Evolutionary conservation across 352 stramenopile genomes (phyloP), one percentile per base, ranked within the genome.

Genomic region (Halophytophthora batemanensis): DNA sequence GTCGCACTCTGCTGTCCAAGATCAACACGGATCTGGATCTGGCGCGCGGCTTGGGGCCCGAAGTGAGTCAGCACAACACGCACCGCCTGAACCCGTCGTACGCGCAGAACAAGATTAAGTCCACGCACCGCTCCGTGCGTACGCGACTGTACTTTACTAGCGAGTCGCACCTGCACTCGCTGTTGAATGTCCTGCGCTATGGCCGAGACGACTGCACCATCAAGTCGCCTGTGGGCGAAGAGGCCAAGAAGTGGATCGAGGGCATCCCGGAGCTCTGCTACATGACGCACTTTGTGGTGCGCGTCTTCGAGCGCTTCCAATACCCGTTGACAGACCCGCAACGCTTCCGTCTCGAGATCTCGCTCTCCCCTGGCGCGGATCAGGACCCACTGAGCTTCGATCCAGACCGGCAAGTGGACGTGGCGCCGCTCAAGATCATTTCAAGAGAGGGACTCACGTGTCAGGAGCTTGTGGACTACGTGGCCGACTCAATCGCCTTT

Each of bases 131-230:
- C 29, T 90, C 93, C 6, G 97, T 99, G 48, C 95, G 97, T 53
- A 99, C 97, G 23, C 88, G 97, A 1, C 77, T 99, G 15, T 99
- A 99, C 64, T 99, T 99, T 64, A 99, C 97, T 15, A 99, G 93
- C 23, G 98, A 99, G 73, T 95, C 85, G 34, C 98, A 99, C 64
- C 67, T 99, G 47, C 97, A 99, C 69, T 92, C 95, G 4, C 66
- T 99, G 23, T 65, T 99, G 25, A 99, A 99, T 64, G 93, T 99
- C 14, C 66, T 99, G n/a, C 78, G 96, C 7, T 96, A 92, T 53
- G 80, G 74, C 7, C 75, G 82, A 7, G 71, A 79, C 6, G 80
- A 91, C 34, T 82, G 65, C 22, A 63, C 63, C 1, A 61, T 90
- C 7, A 69, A 69, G 48, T 72, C 65, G 11, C 77, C 82, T 2